A percentile compares a stretch with the other conserved stretches of the same genome.
phyloP scores from a whole-genome alignment of 306 rosid genomes.

The Inga leiocalycina region DNA sequence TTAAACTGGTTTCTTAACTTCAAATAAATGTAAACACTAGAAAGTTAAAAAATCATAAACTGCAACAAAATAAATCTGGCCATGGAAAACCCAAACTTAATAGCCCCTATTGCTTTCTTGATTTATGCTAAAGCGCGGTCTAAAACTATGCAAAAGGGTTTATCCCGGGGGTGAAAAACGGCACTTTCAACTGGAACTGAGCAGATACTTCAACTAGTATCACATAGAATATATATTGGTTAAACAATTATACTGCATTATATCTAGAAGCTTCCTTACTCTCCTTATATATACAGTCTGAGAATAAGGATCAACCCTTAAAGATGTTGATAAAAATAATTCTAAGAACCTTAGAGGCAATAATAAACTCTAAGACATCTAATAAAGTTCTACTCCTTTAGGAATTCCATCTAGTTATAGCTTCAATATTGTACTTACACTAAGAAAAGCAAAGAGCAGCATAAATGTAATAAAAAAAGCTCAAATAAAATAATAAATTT shows the following conservation, averaged over 20 bases:
- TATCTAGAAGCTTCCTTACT: not conserved
- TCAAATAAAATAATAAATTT: slow-evolving; percentile 8
- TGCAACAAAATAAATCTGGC: not conserved
- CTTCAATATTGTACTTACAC: not conserved
- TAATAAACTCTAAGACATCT: not conserved
- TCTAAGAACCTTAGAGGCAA: not conserved
- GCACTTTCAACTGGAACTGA: not conserved
- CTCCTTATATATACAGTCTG: not conserved
- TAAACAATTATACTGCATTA: not conserved
- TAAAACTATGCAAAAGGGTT: not conserved
- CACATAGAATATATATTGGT: not conserved
- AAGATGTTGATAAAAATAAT: not conserved
- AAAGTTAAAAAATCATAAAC: not conserved
- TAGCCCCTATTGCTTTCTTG: not conserved
- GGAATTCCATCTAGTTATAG: not conserved
- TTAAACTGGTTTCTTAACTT: not conserved
- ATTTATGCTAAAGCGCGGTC: not conserved
- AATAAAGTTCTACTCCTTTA: not conserved
- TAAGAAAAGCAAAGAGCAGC: not conserved
- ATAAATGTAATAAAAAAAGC: not conserved
- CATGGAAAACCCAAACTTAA: not conserved
- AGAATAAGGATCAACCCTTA: not conserved
- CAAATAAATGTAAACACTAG: not conserved
- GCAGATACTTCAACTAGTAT: not conserved
- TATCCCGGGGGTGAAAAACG: not conserved